phyloP scores from a whole-genome alignment of 345 rosid species.

The Pistacia integerrima region DNA sequence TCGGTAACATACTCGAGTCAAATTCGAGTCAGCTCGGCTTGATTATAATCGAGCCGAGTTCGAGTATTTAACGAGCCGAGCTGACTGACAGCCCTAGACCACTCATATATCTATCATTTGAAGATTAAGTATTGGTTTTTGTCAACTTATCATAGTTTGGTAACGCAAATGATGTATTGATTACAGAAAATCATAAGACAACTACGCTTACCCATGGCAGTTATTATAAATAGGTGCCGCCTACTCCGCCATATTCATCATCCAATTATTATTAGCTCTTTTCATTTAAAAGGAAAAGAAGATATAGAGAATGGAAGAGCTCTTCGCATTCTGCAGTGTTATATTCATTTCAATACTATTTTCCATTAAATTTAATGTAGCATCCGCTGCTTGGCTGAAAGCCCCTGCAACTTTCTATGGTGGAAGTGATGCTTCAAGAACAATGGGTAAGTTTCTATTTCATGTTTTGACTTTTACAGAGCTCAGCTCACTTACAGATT shows the following conservation, averaged over 20 bases:
- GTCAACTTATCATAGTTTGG: slow-evolving; percentile 17
- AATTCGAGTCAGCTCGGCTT: no score
- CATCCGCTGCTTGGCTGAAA: slow-evolving; percentile 47
- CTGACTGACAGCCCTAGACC: no score
- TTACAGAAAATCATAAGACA: no score
- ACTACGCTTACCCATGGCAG: no score
- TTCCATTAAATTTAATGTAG: slow-evolving; percentile 22
- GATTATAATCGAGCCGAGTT: no score
- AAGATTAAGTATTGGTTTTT: slow-evolving; percentile 10
- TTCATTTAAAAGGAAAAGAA: not conserved
- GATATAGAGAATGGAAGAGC: slow-evolving; percentile 29
- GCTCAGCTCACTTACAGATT: not conserved
- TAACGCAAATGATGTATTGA: slow-evolving; percentile 8
- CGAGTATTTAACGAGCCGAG: no score
- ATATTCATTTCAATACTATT: slow-evolving; percentile 35
- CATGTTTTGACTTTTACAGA: not conserved
- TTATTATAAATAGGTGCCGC: no score
- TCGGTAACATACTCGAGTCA: no score
- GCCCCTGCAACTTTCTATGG: slow-evolving; percentile 74
- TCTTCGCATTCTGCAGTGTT: slow-evolving; percentile 15
- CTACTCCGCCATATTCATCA: not conserved
- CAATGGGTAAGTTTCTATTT: slow-evolving; percentile 46
- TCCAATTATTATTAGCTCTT: slow-evolving; percentile 6
- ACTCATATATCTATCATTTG: slow-evolving; percentile 14
- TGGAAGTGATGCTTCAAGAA: slow-evolving; percentile 61